Percentiles rank a stretch among this genome's conserved stretches.
These are phyloP conservation scores for Lepidium africanum DNA, from an alignment of 345 rosid species.

Conservation along the genomic window DNA sequence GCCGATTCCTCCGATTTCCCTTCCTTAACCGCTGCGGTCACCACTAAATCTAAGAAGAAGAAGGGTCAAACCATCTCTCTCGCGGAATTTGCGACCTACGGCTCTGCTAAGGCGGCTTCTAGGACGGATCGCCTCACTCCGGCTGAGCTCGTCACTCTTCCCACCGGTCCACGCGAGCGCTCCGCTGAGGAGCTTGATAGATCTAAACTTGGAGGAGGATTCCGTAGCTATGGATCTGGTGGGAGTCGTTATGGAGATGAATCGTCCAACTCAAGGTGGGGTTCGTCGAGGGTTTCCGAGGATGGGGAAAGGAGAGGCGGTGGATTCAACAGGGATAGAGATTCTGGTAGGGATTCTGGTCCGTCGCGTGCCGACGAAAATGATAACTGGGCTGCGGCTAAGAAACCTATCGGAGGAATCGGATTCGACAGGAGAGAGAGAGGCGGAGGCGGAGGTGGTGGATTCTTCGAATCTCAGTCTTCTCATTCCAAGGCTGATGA, in stretches of 20 bases:
- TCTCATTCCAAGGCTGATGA: slow-evolving; percentile 77
- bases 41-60: slow-evolving; percentile 76
- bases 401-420: slow-evolving; percentile 45
- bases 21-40: slow-evolving; percentile 50
- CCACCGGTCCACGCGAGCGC: slow-evolving; percentile 86
- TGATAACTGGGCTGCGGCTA: slow-evolving; percentile 76
- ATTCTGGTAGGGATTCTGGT: slow-evolving; percentile 38
- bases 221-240: slow-evolving; percentile 33
- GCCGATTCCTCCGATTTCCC: slow-evolving; percentile 48
- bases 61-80: slow-evolving; percentile 60
- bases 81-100: slow-evolving; percentile 43
- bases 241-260: slow-evolving; percentile 34
- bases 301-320: slow-evolving; percentile 33
- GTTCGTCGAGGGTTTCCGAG: slow-evolving; percentile 50
- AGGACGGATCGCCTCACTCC: slow-evolving; percentile 40
- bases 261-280: slow-evolving; percentile 53
- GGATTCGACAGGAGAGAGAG: slow-evolving; percentile 60
- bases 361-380: slow-evolving; percentile 88
- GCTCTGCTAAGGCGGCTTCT: slow-evolving; percentile 24
- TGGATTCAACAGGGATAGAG: slow-evolving; percentile 30
- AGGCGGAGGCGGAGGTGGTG: slow-evolving; percentile 21
- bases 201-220: slow-evolving; percentile 74
- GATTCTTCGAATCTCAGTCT: slow-evolving; percentile 57
- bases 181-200: slow-evolving; percentile 84
- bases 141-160: slow-evolving; percentile 58